Evolutionary conservation across 345 rosid genomes (phyloP), one percentile per base, ranked within the genome.

Genomic region (Linum lewisii): DNA sequence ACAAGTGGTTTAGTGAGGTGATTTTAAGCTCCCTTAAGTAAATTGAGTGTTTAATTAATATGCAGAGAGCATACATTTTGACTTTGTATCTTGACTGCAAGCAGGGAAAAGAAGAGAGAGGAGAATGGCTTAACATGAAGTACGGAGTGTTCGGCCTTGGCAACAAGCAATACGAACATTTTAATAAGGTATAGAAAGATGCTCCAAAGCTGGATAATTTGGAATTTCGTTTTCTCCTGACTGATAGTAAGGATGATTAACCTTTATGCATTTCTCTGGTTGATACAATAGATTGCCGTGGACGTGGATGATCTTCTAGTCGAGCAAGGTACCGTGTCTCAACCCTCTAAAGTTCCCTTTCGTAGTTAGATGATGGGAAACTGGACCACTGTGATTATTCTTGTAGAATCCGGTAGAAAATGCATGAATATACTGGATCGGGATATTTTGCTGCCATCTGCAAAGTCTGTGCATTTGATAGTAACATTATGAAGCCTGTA

Each of bases 1-100:
- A 83, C 69, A 94, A 94, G 79, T 94, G 99, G 99, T 85, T 94
- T 63, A 77, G 81, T 2, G 99, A 94, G 87, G 97, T 94, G 61
- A 65, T 60, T 67, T 59, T 52, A 66, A 21, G 18, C 58, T 63
- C 29, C 49, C 58, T 24, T 60, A 57, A 49, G 22, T 19, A 52
- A 70, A 68, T 34, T 55, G 68, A 54, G 54, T 47, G 42, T 57
- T 15, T 22, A 9, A 42, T 60, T 47, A 19, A 21, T 37, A n/a
- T 22, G 16, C 10, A 16, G 15, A 15, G 51, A 62, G 49, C 51
- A 25, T n/a, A 47, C 54, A 60, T 53, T n/a, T n/a, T 60, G 53
- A 22, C 56, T 59, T 19, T 20, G n/a, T 13, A 65, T 56, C 51
- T n/a, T 61, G 37, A 51, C 66, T 58, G 42, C 64, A 24, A 58